Evolutionary conservation across 305 asterid genomes (phyloP).

Genomic region (Ajuga reptans): DNA sequence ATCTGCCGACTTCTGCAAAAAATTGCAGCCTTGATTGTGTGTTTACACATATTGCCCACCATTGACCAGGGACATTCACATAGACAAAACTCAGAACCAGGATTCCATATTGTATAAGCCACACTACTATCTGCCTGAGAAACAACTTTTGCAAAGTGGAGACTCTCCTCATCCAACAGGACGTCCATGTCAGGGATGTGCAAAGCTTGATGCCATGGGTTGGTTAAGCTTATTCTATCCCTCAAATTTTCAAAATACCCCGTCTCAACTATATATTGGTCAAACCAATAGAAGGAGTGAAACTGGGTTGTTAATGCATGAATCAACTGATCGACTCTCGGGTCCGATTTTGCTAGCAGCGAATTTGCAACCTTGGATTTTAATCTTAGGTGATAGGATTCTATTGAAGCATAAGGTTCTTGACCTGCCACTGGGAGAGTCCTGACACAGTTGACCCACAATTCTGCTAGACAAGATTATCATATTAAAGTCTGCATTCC

Average conservation of each 20-base stretch:
- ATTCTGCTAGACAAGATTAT: constrained; percentile 31
- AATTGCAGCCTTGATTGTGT: constrained; percentile 33
- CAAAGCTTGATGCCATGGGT: constrained; percentile 38
- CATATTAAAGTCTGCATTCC: constrained; percentile 8
- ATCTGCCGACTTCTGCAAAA: constrained; percentile 34
- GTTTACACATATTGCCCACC: constrained; percentile 39
- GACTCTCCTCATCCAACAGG: constrained; percentile 38
- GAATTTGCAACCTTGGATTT: constrained; percentile 25
- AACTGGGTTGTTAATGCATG: constrained; percentile 39
- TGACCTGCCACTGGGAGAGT: constrained; percentile 36
- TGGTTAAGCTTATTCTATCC: constrained; percentile 30
- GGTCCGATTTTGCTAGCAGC: constrained; percentile 24
- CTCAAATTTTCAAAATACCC: constrained; percentile 36
- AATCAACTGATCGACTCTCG: constrained; percentile 38
- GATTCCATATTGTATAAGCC: constrained; percentile 42
- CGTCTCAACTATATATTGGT: constrained; percentile 34
- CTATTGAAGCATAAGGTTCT: constrained; percentile 35
- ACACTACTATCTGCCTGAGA: constrained; percentile 39
- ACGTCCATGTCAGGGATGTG: constrained; percentile 40
- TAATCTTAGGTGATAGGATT: constrained; percentile 34
- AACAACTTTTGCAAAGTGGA: constrained; percentile 38
- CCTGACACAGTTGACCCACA: constrained; percentile 34
- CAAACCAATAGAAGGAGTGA: constrained; percentile 50
- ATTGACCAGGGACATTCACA: constrained; percentile 47
- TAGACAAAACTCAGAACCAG: constrained; percentile 42